Evolutionary conservation across 2,329 filamentous ascomycete genomes (phyloP), one percentile per base, ranked within the genome.

Genomic region (Cadophora sp.): DNA sequence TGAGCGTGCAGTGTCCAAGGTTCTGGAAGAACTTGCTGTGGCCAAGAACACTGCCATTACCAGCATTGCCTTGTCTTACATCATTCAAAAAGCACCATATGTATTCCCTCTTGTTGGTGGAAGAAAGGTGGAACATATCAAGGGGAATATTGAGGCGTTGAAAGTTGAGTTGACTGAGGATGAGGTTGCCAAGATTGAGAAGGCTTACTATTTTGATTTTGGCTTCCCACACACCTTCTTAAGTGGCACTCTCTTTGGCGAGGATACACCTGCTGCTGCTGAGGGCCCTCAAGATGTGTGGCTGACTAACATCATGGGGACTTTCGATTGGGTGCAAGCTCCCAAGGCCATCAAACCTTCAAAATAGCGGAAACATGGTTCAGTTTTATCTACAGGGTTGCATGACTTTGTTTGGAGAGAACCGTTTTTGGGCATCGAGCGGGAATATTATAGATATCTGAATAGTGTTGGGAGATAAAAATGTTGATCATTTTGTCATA

Each of bases 131-230:
- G 27, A 30, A 6, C 27, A 30, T 6, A 76, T 89, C 9, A 80
- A 84, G 67, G 81, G 79, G 61, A 88, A 87, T 72, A 84, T 88
- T 70, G 80, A 84, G 67, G 83, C 84, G 0, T 76, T 89, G 30
- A 78, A 78, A 18, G 77, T 88, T 65, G 78, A 80, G 67, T 78
- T 89, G n/a, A 81, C 80, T 0, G 70, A 78, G 0, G 78, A 85
- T 69, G 83, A 89, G 58, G 83, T 89, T 47, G 75, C 81, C 16
- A 79, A 83, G 62, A 81, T 89, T 65, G 85, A 89, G 36, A 9
- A 39, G 64, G 53, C 51, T 7, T 39, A 59, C 14, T 13, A 16
- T 2, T 65, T 65, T 48, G 55, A 65, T n/a, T 45, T 18, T 51
- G 53, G 53, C 1, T 65, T 60, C 41, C 62, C 62, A 22, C 18